These are phyloP conservation scores for Hypsizygus marmoreus DNA, from an alignment of 768 basidiomycete genomes.

Conservation along the genomic window DNA sequence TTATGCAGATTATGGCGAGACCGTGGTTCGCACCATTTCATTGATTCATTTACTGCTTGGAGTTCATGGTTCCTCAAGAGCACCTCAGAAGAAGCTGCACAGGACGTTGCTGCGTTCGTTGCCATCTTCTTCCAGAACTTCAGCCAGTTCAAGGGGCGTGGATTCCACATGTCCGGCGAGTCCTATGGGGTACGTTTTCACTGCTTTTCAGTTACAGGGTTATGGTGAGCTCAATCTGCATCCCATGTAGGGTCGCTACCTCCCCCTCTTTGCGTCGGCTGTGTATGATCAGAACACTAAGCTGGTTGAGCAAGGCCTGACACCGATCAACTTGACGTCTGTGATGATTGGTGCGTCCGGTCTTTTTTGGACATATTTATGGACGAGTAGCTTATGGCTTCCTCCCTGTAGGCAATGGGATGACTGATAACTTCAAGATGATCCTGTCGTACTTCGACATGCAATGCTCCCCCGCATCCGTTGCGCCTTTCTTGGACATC, in stretches of 20 bases:
- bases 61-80: conserved; percentile 33
- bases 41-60: neutral
- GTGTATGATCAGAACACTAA: conserved; percentile 72
- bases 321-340: conserved; percentile 64
- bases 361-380: no score
- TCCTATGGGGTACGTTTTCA: conserved; percentile 64
- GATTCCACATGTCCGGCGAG: conserved; percentile 71
- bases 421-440: conserved; percentile 56
- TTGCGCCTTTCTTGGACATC: conserved; percentile 47
- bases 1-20: conserved; percentile 64
- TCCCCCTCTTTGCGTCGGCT: conserved; percentile 75
- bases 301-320: conserved; percentile 53
- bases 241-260: conserved; percentile 57
- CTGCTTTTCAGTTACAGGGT: conserved; percentile 2
- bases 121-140: conserved; percentile 78
- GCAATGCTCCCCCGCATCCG: conserved; percentile 53
- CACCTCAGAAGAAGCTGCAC: conserved; percentile 67
- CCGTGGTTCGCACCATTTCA: conserved; percentile 41
- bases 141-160: conserved; percentile 64
- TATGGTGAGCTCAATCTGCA: neutral
- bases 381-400: no score
- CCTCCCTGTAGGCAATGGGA: conserved; percentile 64
- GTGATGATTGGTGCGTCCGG: conserved; percentile 72
- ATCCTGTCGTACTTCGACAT: conserved; percentile 46
- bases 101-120: conserved; percentile 71